Base-by-base conservation (phyloP, 164 flowering plant species). In the Echeveria elegans region DNA sequence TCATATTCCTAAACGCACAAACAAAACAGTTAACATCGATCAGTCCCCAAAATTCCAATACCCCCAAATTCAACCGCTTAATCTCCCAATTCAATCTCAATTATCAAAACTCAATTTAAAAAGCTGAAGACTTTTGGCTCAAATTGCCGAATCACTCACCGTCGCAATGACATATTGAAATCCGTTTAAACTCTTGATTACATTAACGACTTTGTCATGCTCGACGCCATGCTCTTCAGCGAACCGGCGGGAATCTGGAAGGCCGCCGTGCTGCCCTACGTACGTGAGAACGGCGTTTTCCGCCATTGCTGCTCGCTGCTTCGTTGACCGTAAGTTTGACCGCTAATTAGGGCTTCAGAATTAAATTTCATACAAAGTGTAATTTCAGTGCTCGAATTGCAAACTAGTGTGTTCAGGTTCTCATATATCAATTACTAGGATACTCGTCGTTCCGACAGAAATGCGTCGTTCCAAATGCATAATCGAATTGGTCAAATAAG, bases 161-260 rank as follows among this genome's bases (percentile, higher is more conserved):
- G 83, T 73, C 47, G 92, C 93, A 12, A 79, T 85, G 40, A 94
- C 83, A 66, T 79, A 75, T 52, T 75, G 34, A 77, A 84, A 88
- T 14, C 91, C 97, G 63, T 82, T 75, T 68, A 94, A 96, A 61
- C 96, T 88, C 77, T 85, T 91, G 78, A 87, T 74, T 74, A 82
- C 74, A 68, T 87, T 89, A 69, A 86, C 85, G 69, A 94, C 73
- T 5, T 82, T 89, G 47, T 75, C 78, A 75, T 94, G 99, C 50
- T 82, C 85, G 69, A 91, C 38, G 4, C 85, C 85, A 2, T n/a
- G 53, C 10, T 78, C 74, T 4, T 73, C 37, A 0, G 99, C 86
- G 63, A 94, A 94, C 9, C 71, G 62, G 0, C 94, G 90, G 1
- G 99, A 94, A 72, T 94, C 87, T 1, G 80, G 18, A 30, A 94